phyloP scores from a whole-genome alignment of 2,329 filamentous ascomycete species.

The Fusarium continuum region DNA sequence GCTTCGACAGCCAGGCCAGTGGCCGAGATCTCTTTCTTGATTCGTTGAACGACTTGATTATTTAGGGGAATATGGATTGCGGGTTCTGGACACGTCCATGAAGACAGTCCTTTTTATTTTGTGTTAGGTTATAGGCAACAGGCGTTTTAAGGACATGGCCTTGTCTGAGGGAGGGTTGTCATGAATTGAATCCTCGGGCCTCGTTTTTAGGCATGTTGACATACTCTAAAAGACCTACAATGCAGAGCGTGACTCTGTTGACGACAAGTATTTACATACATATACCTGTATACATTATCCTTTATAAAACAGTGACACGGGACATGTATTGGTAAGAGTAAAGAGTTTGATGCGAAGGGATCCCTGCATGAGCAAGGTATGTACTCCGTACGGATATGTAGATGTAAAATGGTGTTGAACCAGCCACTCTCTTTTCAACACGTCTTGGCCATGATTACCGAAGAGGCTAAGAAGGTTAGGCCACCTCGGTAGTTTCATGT shows the following conservation, averaged over 20 bases:
- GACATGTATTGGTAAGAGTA: slow-evolving; percentile 4
- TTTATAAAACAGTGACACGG: not conserved
- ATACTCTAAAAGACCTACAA: slow-evolving; percentile 1
- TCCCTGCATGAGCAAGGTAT: slow-evolving; percentile 4
- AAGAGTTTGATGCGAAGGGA: slow-evolving; percentile 33
- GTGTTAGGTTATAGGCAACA: slow-evolving; percentile 41
- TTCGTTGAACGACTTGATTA: slow-evolving; percentile 44
- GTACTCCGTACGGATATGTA: not conserved
- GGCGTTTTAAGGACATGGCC: slow-evolving; percentile 40
- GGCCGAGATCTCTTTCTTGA: slow-evolving; percentile 31
- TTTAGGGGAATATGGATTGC: slow-evolving; percentile 37
- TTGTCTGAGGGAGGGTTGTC: slow-evolving; percentile 33
- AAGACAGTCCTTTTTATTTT: slow-evolving; percentile 41
- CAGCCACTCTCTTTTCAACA: slow-evolving; percentile 36
- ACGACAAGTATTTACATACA: slow-evolving; percentile 15
- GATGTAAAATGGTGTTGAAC: slow-evolving; percentile 11
- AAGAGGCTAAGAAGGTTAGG: slow-evolving; percentile 24
- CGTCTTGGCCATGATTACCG: slow-evolving; percentile 30
- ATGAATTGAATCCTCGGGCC: slow-evolving; percentile 39
- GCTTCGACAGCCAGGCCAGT: slow-evolving; percentile 12
- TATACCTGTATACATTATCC: slow-evolving; percentile 3
- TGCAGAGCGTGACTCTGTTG: slow-evolving; percentile 9
- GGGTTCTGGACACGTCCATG: slow-evolving; percentile 39
- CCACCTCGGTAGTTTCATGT: slow-evolving; percentile 33
- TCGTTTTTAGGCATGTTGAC: slow-evolving; percentile 24